Evolutionary conservation across 352 stramenopile genomes (phyloP).

Genomic region (Globisporangium megalacanthum): DNA sequence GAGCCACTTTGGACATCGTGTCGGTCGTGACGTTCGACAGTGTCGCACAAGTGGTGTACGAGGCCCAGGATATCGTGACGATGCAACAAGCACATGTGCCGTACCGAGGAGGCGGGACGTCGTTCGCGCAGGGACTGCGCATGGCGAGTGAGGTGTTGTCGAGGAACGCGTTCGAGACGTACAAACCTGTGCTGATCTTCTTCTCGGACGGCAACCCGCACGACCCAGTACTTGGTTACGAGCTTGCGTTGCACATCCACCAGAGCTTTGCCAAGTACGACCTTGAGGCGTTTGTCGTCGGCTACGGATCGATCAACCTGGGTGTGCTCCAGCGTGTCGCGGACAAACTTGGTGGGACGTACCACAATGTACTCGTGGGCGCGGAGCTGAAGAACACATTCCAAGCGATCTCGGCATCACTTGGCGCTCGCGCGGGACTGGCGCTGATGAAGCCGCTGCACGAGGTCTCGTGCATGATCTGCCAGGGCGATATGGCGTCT

Average conservation of each 20-base stretch:
- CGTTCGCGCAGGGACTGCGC: constrained; percentile 43
- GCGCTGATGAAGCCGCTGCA: constrained; percentile 51
- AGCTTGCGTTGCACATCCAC: constrained; percentile 47
- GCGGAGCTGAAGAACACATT: constrained; percentile 72
- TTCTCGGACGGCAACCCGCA: constrained; percentile 69
- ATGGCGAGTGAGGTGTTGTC: constrained; percentile 68
- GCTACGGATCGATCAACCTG: constrained; percentile 66
- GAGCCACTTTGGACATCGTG: constrained; percentile 52
- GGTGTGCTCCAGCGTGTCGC: constrained; percentile 48
- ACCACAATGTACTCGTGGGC: constrained; percentile 52
- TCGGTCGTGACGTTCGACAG: constrained; percentile 70
- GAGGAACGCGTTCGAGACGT: constrained; percentile 43
- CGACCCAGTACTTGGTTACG: constrained; percentile 37
- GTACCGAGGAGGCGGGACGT: constrained; percentile 46
- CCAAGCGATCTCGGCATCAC: constrained; percentile 66
- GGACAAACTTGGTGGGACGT: constrained; percentile 44
- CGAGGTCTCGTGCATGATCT: constrained; percentile 48
- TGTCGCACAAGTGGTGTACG: constrained; percentile 32
- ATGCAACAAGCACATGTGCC: constrained; percentile 22
- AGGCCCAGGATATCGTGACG: constrained; percentile 43
- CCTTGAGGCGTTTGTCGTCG: constrained; percentile 57
- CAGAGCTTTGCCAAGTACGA: constrained; percentile 51
- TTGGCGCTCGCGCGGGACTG: constrained; percentile 54
- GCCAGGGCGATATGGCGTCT: constrained; percentile 43
- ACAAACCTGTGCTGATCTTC: constrained; percentile 69